A percentile compares a stretch with the other conserved stretches of the same genome.
Conservation (phyloP, 2,329 filamentous ascomycete species). For the Colletotrichum tabaci region DNA sequence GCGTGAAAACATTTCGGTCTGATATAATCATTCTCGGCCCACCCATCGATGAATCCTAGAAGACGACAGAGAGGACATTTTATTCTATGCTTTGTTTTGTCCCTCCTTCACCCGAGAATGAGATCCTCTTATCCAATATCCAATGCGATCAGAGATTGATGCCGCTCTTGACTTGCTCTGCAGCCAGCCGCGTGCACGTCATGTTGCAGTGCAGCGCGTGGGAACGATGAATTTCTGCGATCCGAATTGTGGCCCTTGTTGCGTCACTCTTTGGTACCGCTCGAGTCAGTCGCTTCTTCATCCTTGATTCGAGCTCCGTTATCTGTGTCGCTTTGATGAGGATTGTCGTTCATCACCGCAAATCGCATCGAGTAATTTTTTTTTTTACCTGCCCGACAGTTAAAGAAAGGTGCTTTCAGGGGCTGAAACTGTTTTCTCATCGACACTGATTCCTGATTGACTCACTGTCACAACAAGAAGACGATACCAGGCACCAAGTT, state of each 20-base stretch:
- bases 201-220: not conserved
- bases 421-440: too few relatives aligned
- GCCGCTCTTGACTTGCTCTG: too few relatives aligned
- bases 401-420: too few relatives aligned
- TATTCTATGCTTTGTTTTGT: not conserved
- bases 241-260: constrained; percentile 31
- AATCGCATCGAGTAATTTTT: not conserved
- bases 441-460: too few relatives aligned
- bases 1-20: constrained; percentile 7
- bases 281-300: constrained; percentile 25
- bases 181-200: not conserved
- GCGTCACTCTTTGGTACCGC: constrained; percentile 24
- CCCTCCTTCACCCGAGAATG: not conserved
- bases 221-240: not conserved
- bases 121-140: not conserved
- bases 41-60: not conserved
- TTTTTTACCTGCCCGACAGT: not conserved
- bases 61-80: not conserved
- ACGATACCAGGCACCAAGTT: not conserved
- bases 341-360: not conserved
- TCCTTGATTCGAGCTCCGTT: constrained; percentile 9
- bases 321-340: not conserved
- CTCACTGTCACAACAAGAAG: too few relatives aligned
- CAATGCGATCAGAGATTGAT: not conserved
- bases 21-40: not conserved